These are phyloP conservation scores for Paulownia fortunei DNA, from an alignment of 257 asterid genomes.

Conservation along the genomic window DNA sequence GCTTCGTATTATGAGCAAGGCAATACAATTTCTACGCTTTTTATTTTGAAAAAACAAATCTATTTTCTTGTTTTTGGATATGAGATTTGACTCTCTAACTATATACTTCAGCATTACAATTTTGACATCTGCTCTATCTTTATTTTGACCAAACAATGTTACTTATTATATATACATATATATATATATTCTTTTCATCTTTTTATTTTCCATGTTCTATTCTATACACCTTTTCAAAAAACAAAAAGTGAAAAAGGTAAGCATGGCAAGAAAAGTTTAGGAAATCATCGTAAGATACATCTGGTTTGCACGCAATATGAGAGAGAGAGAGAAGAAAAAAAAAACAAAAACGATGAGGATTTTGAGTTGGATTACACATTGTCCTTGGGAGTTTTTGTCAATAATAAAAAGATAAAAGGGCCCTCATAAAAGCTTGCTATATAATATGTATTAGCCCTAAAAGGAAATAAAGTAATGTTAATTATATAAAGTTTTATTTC, in stretches of 20 bases:
- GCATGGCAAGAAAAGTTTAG: conserved; percentile 29
- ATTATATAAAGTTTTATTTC: conserved; percentile 20
- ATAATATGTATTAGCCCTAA: neutral
- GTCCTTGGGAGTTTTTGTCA: neutral
- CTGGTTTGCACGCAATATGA: conserved; percentile 7
- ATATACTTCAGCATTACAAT: neutral
- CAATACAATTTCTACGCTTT: too few species aligned
- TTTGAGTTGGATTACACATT: conserved; percentile 27
- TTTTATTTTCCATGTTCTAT: conserved; percentile 22
- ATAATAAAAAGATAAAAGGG: conserved; percentile 11
- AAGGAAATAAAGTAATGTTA: conserved; percentile 8
- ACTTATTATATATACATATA: neutral
- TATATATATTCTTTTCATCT: conserved; percentile 7
- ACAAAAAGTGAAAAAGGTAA: conserved; percentile 26
- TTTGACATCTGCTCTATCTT: neutral
- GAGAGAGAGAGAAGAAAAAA: too few species aligned
- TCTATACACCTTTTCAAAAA: conserved; percentile 11
- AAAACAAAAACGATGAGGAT: neutral
- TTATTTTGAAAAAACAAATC: too few species aligned
- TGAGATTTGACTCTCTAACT: too few species aligned
- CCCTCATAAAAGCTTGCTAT: conserved; percentile 21
- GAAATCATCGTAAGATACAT: conserved; percentile 23
- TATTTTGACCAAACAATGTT: neutral
- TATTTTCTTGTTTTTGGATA: too few species aligned
- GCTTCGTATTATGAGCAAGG: too few species aligned